Percentiles rank a stretch among this genome's conserved stretches.
phyloP scores from a whole-genome alignment of 2,329 filamentous ascomycete genomes.

The Epichloe elymi region DNA sequence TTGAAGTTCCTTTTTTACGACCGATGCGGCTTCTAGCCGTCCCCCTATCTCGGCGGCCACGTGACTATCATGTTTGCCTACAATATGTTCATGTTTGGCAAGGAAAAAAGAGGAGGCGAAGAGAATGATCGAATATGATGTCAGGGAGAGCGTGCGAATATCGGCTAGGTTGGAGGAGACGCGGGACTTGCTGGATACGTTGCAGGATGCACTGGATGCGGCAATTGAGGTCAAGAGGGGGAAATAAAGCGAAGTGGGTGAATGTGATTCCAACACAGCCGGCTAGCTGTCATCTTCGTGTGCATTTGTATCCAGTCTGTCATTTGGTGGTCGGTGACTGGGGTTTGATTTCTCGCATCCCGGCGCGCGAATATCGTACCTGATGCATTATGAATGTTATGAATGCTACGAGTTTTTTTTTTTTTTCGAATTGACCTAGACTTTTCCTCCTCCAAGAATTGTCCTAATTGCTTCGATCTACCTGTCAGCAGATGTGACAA shows the following conservation, averaged over 20 bases:
- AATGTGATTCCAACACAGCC: neutral
- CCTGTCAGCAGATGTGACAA: neutral
- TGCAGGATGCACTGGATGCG: constrained; percentile 9
- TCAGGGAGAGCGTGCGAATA: constrained; percentile 30
- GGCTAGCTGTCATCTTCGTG: too few relatives aligned
- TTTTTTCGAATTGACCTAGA: neutral
- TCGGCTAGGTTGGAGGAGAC: constrained; percentile 33
- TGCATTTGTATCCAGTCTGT: too few relatives aligned
- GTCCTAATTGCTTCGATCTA: neutral
- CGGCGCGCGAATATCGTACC: too few relatives aligned
- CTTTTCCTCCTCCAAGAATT: neutral
- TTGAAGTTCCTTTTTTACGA: constrained; percentile 26
- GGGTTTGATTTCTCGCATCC: too few relatives aligned
- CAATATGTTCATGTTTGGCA: constrained; percentile 29
- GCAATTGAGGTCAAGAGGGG: constrained; percentile 7
- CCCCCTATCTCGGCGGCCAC: constrained; percentile 41
- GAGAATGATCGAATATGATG: constrained; percentile 25
- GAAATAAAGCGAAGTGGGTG: neutral
- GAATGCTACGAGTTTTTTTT: too few relatives aligned
- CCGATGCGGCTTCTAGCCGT: constrained; percentile 32
- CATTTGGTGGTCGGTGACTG: too few relatives aligned
- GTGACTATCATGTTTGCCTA: constrained; percentile 36
- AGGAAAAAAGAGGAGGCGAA: constrained; percentile 21
- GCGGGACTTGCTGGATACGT: constrained; percentile 27
- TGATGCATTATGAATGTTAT: too few relatives aligned